phyloP scores from a whole-genome alignment of 2,329 filamentous ascomycete species.

The Colletotrichum sansevieriae region DNA sequence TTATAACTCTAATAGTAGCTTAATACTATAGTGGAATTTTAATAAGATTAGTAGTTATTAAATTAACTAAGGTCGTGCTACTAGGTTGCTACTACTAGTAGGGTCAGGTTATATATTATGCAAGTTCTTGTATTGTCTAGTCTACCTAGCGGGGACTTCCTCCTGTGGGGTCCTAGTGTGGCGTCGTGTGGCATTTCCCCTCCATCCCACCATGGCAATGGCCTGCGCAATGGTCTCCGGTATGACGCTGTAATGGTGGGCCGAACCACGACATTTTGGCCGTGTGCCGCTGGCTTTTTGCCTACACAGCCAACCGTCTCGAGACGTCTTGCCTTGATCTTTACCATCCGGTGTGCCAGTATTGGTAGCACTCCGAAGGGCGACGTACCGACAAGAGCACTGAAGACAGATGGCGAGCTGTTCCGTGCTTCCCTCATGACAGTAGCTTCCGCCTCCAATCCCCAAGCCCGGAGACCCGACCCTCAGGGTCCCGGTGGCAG shows the following conservation, averaged over 20 bases:
- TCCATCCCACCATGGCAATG: slow-evolving; percentile 16
- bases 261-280: slow-evolving; percentile 3
- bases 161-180: too few relatives aligned
- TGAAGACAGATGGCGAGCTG: neutral
- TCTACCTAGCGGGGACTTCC: too few relatives aligned
- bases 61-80: too few relatives aligned
- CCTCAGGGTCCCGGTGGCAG: slow-evolving; percentile 4
- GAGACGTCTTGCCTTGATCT: slow-evolving; percentile 6
- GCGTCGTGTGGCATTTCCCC: too few relatives aligned
- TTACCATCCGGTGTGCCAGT: neutral
- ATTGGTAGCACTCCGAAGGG: too few relatives aligned
- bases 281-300: neutral
- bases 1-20: too few relatives aligned
- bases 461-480: neutral
- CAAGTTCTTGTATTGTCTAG: too few relatives aligned
- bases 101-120: too few relatives aligned
- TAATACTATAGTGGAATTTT: too few relatives aligned
- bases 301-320: neutral
- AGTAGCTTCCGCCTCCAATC: neutral
- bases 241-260: slow-evolving; percentile 38
- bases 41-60: too few relatives aligned
- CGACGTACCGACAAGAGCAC: too few relatives aligned
- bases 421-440: neutral
- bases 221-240: slow-evolving; percentile 30
- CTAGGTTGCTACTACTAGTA: too few relatives aligned